Conservation (phyloP, 306 rosid genomes). For the Erythrophleum fordii region DNA sequence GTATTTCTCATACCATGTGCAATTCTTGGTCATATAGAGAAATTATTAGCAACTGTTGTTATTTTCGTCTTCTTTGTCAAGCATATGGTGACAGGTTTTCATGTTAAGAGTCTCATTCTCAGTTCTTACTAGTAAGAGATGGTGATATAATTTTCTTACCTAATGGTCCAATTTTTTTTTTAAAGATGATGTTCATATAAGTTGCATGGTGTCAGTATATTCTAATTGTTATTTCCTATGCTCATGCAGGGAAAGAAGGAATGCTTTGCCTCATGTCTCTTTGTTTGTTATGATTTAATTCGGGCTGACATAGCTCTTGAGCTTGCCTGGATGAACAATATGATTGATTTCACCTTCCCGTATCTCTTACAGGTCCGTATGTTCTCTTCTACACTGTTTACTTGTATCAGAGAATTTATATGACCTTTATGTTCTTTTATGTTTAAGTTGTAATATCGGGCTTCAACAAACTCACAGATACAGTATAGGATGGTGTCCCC, state of each 20-base stretch:
- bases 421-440: constrained; percentile 25
- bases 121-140: constrained; percentile 12
- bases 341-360: constrained; percentile 98
- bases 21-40: constrained; percentile 23
- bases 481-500: neutral
- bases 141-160: constrained; percentile 20
- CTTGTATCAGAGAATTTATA: constrained; percentile 21
- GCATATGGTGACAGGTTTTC: constrained; percentile 8
- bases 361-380: constrained; percentile 85
- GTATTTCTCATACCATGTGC: constrained; percentile 20
- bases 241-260: constrained; percentile 94
- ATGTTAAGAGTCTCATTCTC: constrained; percentile 6
- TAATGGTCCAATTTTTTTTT: neutral
- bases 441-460: constrained; percentile 12
- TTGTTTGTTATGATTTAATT: constrained; percentile 92
- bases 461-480: constrained; percentile 2
- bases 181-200: neutral
- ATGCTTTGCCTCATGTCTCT: constrained; percentile 98
- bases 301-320: constrained; percentile 86
- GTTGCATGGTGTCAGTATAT: constrained; percentile 4
- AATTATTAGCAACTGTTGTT: constrained; percentile 8
- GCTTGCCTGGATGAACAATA: constrained; percentile 97
- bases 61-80: constrained; percentile 16
- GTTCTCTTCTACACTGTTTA: constrained; percentile 16
- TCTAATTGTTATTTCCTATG: constrained; percentile 35